Conservation (phyloP, 2,329 filamentous ascomycete genomes). For the Scedosporium apiospermum region DNA sequence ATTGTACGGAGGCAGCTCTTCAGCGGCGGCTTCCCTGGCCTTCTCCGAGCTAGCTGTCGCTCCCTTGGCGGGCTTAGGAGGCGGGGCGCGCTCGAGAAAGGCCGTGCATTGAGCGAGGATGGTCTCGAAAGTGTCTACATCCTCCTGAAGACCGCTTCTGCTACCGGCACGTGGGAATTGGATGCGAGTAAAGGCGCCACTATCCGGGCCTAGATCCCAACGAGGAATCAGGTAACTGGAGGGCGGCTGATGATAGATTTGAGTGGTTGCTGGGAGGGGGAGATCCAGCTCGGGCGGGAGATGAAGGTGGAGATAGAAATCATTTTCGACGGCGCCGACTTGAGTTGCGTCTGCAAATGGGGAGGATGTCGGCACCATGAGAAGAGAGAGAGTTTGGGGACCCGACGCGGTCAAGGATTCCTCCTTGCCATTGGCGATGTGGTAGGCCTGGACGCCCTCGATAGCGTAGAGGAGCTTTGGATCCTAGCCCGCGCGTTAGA, state of each 20-base stretch:
- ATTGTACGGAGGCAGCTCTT: slow-evolving; percentile 59
- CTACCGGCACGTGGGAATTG: slow-evolving; percentile 72
- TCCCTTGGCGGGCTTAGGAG: slow-evolving; percentile 32
- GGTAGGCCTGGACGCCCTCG: slow-evolving; percentile 81
- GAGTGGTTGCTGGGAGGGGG: slow-evolving; percentile 85
- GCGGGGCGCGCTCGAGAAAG: slow-evolving; percentile 75
- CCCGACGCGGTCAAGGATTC: slow-evolving; percentile 72
- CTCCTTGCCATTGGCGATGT: slow-evolving; percentile 82
- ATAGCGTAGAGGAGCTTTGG: slow-evolving; percentile 62
- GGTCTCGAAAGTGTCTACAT: slow-evolving; percentile 93
- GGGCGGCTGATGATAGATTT: slow-evolving; percentile 94
- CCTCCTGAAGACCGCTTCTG: slow-evolving; percentile 72
- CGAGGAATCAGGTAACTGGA: slow-evolving; percentile 88
- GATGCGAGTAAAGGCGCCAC: slow-evolving; percentile 84
- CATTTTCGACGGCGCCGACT: slow-evolving; percentile 61
- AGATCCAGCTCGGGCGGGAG: slow-evolving; percentile 91
- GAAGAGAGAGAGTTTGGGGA: slow-evolving; percentile 79
- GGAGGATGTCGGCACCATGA: slow-evolving; percentile 91
- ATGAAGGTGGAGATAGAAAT: slow-evolving; percentile 95
- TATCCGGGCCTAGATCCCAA: slow-evolving; percentile 84
- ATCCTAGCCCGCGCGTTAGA: slow-evolving; percentile 29
- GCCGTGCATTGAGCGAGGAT: slow-evolving; percentile 97
- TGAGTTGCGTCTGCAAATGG: slow-evolving; percentile 49
- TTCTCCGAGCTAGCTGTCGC: slow-evolving; percentile 23
- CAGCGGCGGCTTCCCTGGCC: slow-evolving; percentile 28